These are phyloP conservation scores for Leersia perrieri DNA, from an alignment of 176 grass and related monocot genomes.

Conservation along the genomic window DNA sequence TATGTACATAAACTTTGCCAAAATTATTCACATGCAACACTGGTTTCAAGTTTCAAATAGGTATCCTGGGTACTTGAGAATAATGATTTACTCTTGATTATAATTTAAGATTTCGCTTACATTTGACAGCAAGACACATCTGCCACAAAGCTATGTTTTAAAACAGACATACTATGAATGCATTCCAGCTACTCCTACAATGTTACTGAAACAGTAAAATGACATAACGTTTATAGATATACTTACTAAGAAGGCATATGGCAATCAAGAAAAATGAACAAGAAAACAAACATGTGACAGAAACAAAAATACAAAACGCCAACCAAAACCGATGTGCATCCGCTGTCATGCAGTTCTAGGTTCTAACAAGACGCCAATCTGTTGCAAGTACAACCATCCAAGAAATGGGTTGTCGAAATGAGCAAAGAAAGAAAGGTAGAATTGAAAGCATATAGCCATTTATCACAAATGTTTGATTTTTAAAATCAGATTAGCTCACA, in stretches of 20 bases:
- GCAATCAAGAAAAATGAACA: conserved; percentile 19
- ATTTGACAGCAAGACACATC: not conserved
- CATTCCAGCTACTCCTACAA: not conserved
- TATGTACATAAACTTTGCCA: not conserved
- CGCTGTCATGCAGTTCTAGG: conserved; percentile 30
- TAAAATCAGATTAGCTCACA: conserved; percentile 15
- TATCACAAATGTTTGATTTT: not conserved
- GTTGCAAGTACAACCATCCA: conserved; percentile 33
- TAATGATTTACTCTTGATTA: not conserved
- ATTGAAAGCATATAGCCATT: not conserved
- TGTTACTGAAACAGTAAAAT: not conserved
- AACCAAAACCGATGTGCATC: conserved; percentile 48
- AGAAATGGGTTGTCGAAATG: not conserved
- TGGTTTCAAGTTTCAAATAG: not conserved
- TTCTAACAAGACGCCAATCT: conserved; percentile 29
- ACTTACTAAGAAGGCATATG: conserved; percentile 21
- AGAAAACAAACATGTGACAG: conserved; percentile 47
- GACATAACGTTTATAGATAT: conserved; percentile 21
- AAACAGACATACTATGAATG: not conserved
- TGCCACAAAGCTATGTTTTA: not conserved
- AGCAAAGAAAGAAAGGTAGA: not conserved
- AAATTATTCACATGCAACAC: not conserved
- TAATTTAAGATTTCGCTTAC: not conserved
- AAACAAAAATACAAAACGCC: conserved; percentile 50
- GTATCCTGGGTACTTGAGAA: not conserved